These are phyloP conservation scores for Penicillium ochrochloron DNA, from an alignment of 495 filamentous ascomycete genomes.

Conservation along the genomic window DNA sequence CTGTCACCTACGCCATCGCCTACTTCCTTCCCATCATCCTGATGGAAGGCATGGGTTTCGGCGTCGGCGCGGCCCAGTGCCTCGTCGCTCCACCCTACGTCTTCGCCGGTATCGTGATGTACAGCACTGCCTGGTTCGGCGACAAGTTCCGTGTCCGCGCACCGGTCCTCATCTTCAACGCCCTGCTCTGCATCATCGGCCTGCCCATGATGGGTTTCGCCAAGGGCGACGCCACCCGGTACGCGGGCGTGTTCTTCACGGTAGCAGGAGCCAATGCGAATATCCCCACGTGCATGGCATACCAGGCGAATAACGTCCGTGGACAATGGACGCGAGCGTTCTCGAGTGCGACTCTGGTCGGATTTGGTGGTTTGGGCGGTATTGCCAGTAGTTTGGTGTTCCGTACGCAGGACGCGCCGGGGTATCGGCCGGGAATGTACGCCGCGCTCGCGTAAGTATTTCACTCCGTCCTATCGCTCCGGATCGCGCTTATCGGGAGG, in stretches of 20 bases:
- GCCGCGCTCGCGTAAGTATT: constrained; percentile 49
- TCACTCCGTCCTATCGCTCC: not conserved
- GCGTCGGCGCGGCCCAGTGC: constrained; percentile 59
- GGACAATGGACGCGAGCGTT: constrained; percentile 71
- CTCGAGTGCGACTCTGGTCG: constrained; percentile 58
- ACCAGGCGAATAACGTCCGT: constrained; percentile 69
- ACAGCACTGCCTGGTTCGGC: constrained; percentile 51
- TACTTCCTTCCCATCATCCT: constrained; percentile 74
- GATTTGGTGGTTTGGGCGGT: constrained; percentile 62
- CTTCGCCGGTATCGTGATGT: constrained; percentile 65
- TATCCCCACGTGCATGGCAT: constrained; percentile 60
- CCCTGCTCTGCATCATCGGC: constrained; percentile 52
- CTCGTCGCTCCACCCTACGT: constrained; percentile 67
- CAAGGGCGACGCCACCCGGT: constrained; percentile 53
- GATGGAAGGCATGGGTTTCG: constrained; percentile 59
- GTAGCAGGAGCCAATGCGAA: constrained; percentile 65
- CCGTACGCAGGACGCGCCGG: constrained; percentile 59
- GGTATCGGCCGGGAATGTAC: constrained; percentile 60
- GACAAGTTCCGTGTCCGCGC: constrained; percentile 64
- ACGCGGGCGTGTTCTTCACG: constrained; percentile 68
- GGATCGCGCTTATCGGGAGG: constrained; percentile 3
- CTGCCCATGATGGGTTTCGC: constrained; percentile 60
- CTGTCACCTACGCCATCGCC: constrained; percentile 65
- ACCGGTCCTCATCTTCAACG: constrained; percentile 61
- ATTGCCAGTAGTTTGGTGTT: constrained; percentile 63